Conservation (phyloP, 2,329 filamentous ascomycete genomes). For the Stagonosporopsis tanaceti region DNA sequence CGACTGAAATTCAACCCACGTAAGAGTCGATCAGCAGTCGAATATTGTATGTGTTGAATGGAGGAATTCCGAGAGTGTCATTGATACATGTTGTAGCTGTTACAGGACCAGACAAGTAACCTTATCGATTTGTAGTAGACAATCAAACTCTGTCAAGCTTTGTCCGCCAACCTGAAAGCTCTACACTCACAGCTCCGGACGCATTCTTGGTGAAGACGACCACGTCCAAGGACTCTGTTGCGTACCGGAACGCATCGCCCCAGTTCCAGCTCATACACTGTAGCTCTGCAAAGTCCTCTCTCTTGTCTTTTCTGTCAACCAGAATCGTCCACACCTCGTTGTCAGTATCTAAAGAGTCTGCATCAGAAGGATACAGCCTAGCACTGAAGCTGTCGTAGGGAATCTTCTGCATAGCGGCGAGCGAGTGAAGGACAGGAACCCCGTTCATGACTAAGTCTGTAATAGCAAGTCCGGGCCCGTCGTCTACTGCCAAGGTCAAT, state of each 20-base stretch:
- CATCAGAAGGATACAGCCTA: constrained; percentile 33
- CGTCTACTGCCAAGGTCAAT: constrained; percentile 26
- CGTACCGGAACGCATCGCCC: constrained; percentile 30
- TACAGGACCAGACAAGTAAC: background rate
- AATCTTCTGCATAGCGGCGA: constrained; percentile 22
- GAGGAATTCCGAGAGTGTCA: background rate
- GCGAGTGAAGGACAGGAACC: constrained; percentile 21
- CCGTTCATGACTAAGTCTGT: constrained; percentile 26
- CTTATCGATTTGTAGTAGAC: constrained; percentile 3
- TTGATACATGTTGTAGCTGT: background rate
- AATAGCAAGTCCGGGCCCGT: constrained; percentile 35
- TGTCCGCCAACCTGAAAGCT: constrained; percentile 28
- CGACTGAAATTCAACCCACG: constrained; percentile 11
- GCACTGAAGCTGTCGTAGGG: constrained; percentile 23
- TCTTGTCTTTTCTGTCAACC: constrained; percentile 20
- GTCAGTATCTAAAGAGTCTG: constrained; percentile 22
- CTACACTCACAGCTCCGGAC: constrained; percentile 14
- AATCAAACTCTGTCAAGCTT: constrained; percentile 15
- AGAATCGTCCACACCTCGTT: constrained; percentile 31
- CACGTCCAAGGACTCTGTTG: constrained; percentile 30
- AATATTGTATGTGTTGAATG: background rate
- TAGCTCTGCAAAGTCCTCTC: constrained; percentile 28
- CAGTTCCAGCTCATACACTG: constrained; percentile 33
- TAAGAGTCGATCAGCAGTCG: background rate
- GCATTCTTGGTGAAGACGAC: constrained; percentile 24